Base-by-base conservation (phyloP, 306 rosid genomes). In the Malus fusca region DNA sequence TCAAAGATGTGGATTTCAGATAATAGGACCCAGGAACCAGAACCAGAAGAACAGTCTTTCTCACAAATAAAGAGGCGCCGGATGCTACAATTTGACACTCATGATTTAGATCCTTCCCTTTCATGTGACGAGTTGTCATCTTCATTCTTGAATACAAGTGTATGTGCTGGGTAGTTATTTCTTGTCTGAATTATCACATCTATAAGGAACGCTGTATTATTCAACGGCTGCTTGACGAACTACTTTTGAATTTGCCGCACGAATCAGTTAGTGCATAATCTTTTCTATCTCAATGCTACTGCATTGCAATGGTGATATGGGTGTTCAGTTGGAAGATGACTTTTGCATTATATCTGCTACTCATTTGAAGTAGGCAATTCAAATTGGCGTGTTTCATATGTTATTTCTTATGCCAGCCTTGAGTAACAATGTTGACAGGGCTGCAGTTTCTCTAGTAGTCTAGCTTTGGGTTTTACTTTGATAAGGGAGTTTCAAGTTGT, bases 51-150 rank as follows among this genome's bases (percentile, higher is more conserved):
- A 60, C 93, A 87, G 81, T 81, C 88, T 77, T 85, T 82, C 56
- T 87, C 90, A 3, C 97, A 90, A 87, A 81, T 84, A 25, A 94
- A 94, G 83, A 85, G 97, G 77, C 91, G 98, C 8, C 76, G 96
- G 76, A 88, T 94, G 97, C 88, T 94, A 60, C 96, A 86, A 68
- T 94, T 94, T 78, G 81, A 79, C 62, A 69, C 69, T 70, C 82
- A 78, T 56, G 85, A 85, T 33, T 37, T 79, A 77, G 84, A 75
- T 80, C 74, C 81, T 76, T 80, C 82, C 33, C 76, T 74, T 51
- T 82, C 78, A 23, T 37, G 80, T 30, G 94, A 86, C 42, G 90
- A 86, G 56, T 73, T 78, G 68, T 87, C 92, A 30, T 82, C 90
- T 62, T 51, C 71, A 62, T 88, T 81, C 82, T 82, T 90, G 42